These are phyloP conservation scores for Sophora flavescens DNA, from an alignment of 306 rosid species.

Conservation along the genomic window DNA sequence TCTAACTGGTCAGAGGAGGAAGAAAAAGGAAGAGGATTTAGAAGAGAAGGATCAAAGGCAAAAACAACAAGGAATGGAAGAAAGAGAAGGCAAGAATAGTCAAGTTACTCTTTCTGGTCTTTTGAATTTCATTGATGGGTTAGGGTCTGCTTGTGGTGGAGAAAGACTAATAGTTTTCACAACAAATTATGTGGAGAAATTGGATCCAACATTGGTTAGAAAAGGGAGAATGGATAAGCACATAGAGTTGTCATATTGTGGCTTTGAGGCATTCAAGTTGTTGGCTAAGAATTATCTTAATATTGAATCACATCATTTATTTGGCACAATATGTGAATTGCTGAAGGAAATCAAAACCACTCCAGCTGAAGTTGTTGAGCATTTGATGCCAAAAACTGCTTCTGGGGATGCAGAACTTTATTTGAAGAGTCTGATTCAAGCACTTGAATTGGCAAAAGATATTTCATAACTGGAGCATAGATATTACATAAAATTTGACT, in stretches of 20 bases:
- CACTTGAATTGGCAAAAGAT: constrained; percentile 58
- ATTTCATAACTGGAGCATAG: too few relatives aligned
- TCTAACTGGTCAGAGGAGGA: constrained; percentile 67
- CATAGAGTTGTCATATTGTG: constrained; percentile 72
- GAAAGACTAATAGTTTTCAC: constrained; percentile 84
- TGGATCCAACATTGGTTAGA: constrained; percentile 84
- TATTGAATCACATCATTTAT: constrained; percentile 60
- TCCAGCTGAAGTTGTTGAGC: constrained; percentile 94
- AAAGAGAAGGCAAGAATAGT: constrained; percentile 48
- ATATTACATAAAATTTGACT: too few relatives aligned
- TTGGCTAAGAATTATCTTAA: constrained; percentile 71
- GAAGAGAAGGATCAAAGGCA: constrained; percentile 51
- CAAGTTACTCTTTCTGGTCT: constrained; percentile 79
- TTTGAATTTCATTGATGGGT: constrained; percentile 82
- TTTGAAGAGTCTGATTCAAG: constrained; percentile 59
- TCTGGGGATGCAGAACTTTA: constrained; percentile 44
- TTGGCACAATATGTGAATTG: constrained; percentile 44
- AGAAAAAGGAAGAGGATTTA: constrained; percentile 46
- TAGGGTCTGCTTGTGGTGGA: constrained; percentile 86
- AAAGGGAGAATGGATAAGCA: constrained; percentile 93
- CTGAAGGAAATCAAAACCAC: constrained; percentile 54
- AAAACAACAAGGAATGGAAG: constrained; percentile 46
- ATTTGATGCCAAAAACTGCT: constrained; percentile 75
- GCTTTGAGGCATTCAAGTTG: constrained; percentile 71
- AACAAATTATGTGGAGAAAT: constrained; percentile 77